Conservation (phyloP, 1,284 basidiomycete species). For the Xerocomus cyaneibrunnescens region DNA sequence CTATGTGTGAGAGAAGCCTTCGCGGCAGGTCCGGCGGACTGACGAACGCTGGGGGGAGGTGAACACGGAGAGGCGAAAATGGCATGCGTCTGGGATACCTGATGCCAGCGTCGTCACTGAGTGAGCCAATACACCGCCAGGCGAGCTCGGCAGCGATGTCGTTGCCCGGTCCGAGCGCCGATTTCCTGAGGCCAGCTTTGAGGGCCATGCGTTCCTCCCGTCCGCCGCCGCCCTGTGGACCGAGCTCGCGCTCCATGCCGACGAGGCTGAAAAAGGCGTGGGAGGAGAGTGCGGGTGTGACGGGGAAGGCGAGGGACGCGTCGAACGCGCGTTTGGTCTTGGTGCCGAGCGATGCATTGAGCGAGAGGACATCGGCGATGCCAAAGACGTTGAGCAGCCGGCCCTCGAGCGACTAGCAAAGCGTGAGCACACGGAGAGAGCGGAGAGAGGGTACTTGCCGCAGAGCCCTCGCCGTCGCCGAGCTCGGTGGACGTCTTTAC, state of each 20-base stretch:
- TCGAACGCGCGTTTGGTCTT: constrained; percentile 86
- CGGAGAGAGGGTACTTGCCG: constrained; percentile 53
- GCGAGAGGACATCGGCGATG: constrained; percentile 87
- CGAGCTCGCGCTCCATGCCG: constrained; percentile 33
- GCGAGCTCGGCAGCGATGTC: constrained; percentile 83
- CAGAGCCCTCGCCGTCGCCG: constrained; percentile 91
- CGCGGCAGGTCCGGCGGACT: constrained; percentile 73
- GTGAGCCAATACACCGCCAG: constrained; percentile 68
- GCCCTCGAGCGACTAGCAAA: constrained; percentile 66
- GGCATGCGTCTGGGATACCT: constrained; percentile 48
- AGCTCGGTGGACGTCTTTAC: constrained; percentile 90
- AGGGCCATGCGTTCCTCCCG: constrained; percentile 29
- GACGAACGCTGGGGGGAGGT: constrained; percentile 63
- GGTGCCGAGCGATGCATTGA: constrained; percentile 83
- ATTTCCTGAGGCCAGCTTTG: constrained; percentile 16
- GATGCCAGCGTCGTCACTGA: constrained; percentile 75
- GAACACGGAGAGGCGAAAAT: constrained; percentile 2
- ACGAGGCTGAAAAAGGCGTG: constrained; percentile 27
- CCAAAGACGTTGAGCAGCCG: constrained; percentile 89
- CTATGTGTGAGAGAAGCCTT: constrained; percentile 88
- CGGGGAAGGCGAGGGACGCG: constrained; percentile 57
- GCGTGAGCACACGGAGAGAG: constrained; percentile 5
- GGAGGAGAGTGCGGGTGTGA: constrained; percentile 59
- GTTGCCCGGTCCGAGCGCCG: constrained; percentile 41
- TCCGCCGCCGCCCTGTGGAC: constrained; percentile 22